phyloP scores from a whole-genome alignment of 306 rosid genomes.

The Pterocarpus macrocarpus region DNA sequence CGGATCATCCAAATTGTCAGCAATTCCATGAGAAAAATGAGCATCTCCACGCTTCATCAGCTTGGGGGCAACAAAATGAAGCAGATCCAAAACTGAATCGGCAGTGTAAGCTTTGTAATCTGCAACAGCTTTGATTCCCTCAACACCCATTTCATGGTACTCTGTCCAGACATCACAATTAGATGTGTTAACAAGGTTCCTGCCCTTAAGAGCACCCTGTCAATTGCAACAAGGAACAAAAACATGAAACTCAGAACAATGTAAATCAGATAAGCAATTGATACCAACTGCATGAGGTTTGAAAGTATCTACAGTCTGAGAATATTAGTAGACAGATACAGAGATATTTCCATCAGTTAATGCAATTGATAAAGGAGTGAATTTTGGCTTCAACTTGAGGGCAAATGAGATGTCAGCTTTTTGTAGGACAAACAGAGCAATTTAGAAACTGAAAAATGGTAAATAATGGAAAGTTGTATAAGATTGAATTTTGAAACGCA shows the following conservation, averaged over 20 bases:
- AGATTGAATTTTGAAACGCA: slow-evolving; percentile 11
- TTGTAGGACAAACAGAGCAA: background rate
- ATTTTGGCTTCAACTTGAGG: slow-evolving; percentile 29
- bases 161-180: slow-evolving; percentile 86
- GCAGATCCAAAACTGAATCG: slow-evolving; percentile 71
- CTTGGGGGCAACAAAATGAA: slow-evolving; percentile 80
- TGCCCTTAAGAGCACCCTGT: slow-evolving; percentile 75
- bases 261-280: slow-evolving; percentile 20
- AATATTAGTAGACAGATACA: slow-evolving; percentile 16
- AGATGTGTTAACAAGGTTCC: slow-evolving; percentile 62
- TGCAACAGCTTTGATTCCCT: slow-evolving; percentile 75
- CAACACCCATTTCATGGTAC: slow-evolving; percentile 83
- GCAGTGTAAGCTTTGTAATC: slow-evolving; percentile 80
- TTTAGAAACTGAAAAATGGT: slow-evolving; percentile 15
- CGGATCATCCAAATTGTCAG: slow-evolving; percentile 76
- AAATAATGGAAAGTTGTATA: background rate
- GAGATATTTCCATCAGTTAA: background rate
- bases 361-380: slow-evolving; percentile 14
- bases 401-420: background rate
- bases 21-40: slow-evolving; percentile 84
- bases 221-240: slow-evolving; percentile 42
- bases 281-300: slow-evolving; percentile 25
- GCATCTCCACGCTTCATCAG: slow-evolving; percentile 82
- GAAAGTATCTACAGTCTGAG: slow-evolving; percentile 19
- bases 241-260: slow-evolving; percentile 34